Evolutionary conservation across 1,139 yeast genomes (phyloP).

Genomic region (Yamadazyma sp.): DNA sequence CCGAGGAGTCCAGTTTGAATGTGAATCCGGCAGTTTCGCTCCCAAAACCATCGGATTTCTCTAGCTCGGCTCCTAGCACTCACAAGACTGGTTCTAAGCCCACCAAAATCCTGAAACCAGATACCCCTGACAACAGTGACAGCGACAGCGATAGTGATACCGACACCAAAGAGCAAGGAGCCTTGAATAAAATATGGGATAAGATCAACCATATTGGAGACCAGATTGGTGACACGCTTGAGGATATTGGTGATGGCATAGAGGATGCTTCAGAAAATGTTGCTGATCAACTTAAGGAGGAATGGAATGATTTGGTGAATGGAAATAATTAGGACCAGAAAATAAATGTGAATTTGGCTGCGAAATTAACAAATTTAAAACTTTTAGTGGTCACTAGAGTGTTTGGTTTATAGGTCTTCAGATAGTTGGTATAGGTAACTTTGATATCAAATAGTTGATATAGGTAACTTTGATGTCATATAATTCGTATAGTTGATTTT

Average conservation of each 20-base stretch:
- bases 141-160: conserved; percentile 8
- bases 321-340: not conserved
- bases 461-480: too few species aligned
- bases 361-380: not conserved
- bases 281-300: conserved; percentile 11
- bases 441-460: too few species aligned
- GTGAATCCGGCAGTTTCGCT: conserved; percentile 17
- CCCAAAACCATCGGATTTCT: conserved; percentile 39
- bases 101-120: not conserved
- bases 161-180: conserved; percentile 7
- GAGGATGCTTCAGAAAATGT: conserved; percentile 14
- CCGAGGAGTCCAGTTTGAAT: conserved; percentile 25
- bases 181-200: conserved; percentile 22
- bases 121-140: not conserved
- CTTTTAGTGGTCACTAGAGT: not conserved
- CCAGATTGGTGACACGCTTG: conserved; percentile 16
- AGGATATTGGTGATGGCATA: conserved; percentile 16
- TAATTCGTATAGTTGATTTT: too few species aligned
- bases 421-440: too few species aligned
- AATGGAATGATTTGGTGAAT: conserved; percentile 11
- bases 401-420: too few species aligned
- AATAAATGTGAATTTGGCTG: not conserved
- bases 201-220: conserved; percentile 24
- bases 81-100: not conserved
- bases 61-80: not conserved